These are phyloP conservation scores for Linum trigynum DNA, from an alignment of 345 rosid genomes.

Conservation along the genomic window DNA sequence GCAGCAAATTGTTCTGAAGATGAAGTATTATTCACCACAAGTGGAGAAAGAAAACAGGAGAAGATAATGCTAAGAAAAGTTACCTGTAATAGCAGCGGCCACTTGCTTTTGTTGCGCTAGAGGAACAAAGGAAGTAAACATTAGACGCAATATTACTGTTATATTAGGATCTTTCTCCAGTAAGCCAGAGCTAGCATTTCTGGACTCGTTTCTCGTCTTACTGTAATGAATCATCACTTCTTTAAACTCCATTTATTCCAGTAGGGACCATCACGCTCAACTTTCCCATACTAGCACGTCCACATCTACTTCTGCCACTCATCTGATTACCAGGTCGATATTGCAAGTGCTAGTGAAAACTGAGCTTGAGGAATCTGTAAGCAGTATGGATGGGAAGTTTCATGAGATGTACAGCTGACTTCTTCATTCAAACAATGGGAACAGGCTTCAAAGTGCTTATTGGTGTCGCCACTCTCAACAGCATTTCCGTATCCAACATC, in stretches of 20 bases:
- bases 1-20: background rate
- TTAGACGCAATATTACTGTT: slow-evolving; percentile 65
- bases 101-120: slow-evolving; percentile 74
- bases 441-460: background rate
- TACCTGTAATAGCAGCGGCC: slow-evolving; percentile 55
- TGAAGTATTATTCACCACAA: background rate
- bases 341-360: slow-evolving; percentile 31
- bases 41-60: background rate
- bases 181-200: slow-evolving; percentile 33
- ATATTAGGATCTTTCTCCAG: slow-evolving; percentile 37
- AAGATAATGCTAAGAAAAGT: background rate
- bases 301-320: slow-evolving; percentile 34
- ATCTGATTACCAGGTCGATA: slow-evolving; percentile 30
- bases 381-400: background rate
- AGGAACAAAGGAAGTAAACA: slow-evolving; percentile 63
- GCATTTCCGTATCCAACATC: background rate
- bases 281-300: slow-evolving; percentile 28
- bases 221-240: slow-evolving; percentile 31
- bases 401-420: background rate
- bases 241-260: slow-evolving; percentile 28
- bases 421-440: slow-evolving; percentile 1
- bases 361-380: background rate
- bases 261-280: slow-evolving; percentile 28
- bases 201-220: slow-evolving; percentile 33
- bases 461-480: background rate